Evolutionary conservation across 2,329 filamentous ascomycete genomes (phyloP), one percentile per base, ranked within the genome.

Genomic region (Phyllosticta capitalensis): DNA sequence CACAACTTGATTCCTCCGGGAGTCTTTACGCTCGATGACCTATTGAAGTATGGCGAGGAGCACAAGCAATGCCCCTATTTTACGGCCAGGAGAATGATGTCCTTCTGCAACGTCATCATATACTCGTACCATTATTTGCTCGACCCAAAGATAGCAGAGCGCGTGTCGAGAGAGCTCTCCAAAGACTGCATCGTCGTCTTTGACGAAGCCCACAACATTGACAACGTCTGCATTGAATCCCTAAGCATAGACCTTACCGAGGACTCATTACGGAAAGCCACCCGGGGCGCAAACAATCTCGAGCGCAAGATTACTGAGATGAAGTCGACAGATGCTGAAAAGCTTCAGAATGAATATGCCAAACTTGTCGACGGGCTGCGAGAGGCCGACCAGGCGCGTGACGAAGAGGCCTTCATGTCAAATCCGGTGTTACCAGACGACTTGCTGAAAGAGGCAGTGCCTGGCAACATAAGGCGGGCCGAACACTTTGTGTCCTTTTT

Each of bases 131-230:
- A 99, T 74, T 99, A 99, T 69, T 83, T 99, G 2, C 83, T 99
- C 17, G 95, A 99, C 68, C 94, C 94, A 2, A 99, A 99, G 72
- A 99, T 99, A 67, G 94, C 94, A 12, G 94, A 99, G 70, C 76
- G 92, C 61, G 92, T 97, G 1, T 97, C 94, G 0, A 91, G 88
- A 72, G 94, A 99, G 68, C 83, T 99, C 10, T 96, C 94, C 0
- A 96, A 96, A 67, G 95, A 99, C 72, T 96, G 92, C 72, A 99
- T 99, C 56, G 90, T 99, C 20, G 94, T 99, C 2, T 99, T 99
- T 65, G 94, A 99, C 69, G 94, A 99, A 74, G 94, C 94, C 14
- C 94, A 99, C 77, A 99, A 99, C 69, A 99, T 99, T 66, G 94
- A 99, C 80, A 99, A 99, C 70, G 94, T 99, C 61, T 99, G 95